Conservation (phyloP, 495 filamentous ascomycete genomes). For the Xeromyces bisporus region DNA sequence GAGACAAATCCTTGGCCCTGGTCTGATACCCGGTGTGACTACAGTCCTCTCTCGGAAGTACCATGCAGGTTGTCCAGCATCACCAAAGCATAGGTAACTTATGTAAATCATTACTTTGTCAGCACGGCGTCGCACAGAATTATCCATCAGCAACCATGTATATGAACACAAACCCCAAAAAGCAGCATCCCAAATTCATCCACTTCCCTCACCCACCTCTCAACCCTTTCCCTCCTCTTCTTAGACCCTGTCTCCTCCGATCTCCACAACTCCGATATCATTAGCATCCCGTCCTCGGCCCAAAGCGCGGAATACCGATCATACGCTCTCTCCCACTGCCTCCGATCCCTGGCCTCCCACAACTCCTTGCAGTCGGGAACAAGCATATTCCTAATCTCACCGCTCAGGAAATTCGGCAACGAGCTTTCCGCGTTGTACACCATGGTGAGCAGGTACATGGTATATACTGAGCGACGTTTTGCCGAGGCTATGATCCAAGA, state of each 20-base stretch:
- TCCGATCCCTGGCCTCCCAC: conserved; percentile 20
- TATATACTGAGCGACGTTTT: conserved; percentile 28
- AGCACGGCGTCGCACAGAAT: too few relatives aligned
- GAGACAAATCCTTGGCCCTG: too few relatives aligned
- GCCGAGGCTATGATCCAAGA: conserved; percentile 30
- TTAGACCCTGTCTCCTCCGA: conserved; percentile 6
- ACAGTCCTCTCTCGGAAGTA: too few relatives aligned
- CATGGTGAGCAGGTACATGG: conserved; percentile 33
- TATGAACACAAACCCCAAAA: conserved; percentile 13
- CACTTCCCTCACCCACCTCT: conserved; percentile 10
- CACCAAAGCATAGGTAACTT: too few relatives aligned
- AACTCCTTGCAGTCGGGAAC: conserved; percentile 17
- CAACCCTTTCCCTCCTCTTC: conserved; percentile 6
- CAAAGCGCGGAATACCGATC: conserved; percentile 21
- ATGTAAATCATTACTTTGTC: too few relatives aligned
- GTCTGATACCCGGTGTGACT: too few relatives aligned
- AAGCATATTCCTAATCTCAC: conserved; percentile 18
- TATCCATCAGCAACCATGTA: conserved; percentile 20
- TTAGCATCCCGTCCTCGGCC: conserved; percentile 23
- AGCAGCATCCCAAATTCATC: conserved; percentile 21
- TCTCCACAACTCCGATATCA: conserved; percentile 27
- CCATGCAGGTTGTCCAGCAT: too few relatives aligned
- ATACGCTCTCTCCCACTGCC: conserved; percentile 22
- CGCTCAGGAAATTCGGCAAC: conserved; percentile 25
- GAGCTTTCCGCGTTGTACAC: conserved; percentile 21